Percentiles rank a stretch among this genome's conserved stretches.
Conservation (phyloP, 148 eudicot species). For the Amaranthus hypochondriacus region DNA sequence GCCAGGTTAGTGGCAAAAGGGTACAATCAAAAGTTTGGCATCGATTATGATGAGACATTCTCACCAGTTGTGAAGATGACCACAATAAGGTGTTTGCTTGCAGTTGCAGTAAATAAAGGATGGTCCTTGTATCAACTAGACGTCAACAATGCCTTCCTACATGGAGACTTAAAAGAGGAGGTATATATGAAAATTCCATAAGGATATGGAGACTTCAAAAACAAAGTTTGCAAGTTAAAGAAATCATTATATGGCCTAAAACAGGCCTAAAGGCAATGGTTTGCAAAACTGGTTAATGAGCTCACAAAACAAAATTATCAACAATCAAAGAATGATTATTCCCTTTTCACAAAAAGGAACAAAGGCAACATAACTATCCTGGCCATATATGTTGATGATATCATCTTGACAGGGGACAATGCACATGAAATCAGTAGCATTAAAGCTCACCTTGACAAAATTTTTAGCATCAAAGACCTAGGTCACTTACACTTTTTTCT, state of each 20-base stretch:
- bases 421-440: background rate
- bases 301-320: background rate
- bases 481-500: background rate
- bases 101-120: background rate
- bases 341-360: background rate
- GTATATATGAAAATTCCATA: background rate
- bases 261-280: constrained; percentile 4
- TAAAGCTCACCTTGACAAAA: background rate
- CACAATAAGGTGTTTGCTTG: background rate
- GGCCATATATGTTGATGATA: constrained; percentile 1
- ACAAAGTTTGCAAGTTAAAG: background rate
- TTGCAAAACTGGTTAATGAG: background rate
- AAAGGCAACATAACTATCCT: background rate
- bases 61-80: constrained; percentile 1
- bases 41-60: constrained; percentile 3
- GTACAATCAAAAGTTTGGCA: background rate
- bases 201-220: background rate
- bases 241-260: background rate
- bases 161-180: background rate
- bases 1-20: background rate
- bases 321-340: constrained; percentile 4
- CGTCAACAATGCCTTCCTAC: too few relatives aligned
- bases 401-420: background rate
- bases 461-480: background rate
- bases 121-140: constrained; percentile 3